Evolutionary conservation across 148 eudicot genomes (phyloP).

Genomic region (Rhododendron griersonianum): DNA sequence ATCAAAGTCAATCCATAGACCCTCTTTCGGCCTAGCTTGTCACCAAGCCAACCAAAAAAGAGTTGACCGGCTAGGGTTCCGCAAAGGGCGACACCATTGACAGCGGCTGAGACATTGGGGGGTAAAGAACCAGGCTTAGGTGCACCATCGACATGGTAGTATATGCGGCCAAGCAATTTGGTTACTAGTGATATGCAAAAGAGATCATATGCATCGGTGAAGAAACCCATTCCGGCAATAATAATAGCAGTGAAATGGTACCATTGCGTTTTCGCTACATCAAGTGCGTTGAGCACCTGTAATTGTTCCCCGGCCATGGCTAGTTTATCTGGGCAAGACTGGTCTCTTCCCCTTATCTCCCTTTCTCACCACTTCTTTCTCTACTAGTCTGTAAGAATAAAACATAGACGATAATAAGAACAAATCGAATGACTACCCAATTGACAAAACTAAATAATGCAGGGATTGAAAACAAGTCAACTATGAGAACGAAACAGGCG

Average conservation of each 20-base stretch:
- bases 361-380: not conserved
- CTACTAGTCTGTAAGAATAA: not conserved
- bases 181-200: conserved; percentile 35
- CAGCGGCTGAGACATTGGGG: conserved; percentile 29
- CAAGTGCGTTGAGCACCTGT: conserved; percentile 32
- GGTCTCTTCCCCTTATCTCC: not conserved
- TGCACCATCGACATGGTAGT: conserved; percentile 25
- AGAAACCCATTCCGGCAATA: conserved; percentile 36
- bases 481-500: not conserved
- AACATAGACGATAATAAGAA: not conserved
- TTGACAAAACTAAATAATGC: not conserved
- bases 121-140: conserved; percentile 25
- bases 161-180: conserved; percentile 30
- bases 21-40: conserved; percentile 24
- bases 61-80: conserved; percentile 32
- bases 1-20: conserved; percentile 34
- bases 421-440: not conserved
- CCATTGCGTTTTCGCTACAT: conserved; percentile 23
- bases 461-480: not conserved
- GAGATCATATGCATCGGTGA: conserved; percentile 36
- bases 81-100: conserved; percentile 26
- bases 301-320: conserved; percentile 23
- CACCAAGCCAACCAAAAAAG: conserved; percentile 37
- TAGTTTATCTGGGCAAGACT: not conserved
- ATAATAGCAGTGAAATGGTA: conserved; percentile 34